phyloP scores from a whole-genome alignment of 2,329 filamentous ascomycete species.

The Tolypocladium pustulatum region DNA sequence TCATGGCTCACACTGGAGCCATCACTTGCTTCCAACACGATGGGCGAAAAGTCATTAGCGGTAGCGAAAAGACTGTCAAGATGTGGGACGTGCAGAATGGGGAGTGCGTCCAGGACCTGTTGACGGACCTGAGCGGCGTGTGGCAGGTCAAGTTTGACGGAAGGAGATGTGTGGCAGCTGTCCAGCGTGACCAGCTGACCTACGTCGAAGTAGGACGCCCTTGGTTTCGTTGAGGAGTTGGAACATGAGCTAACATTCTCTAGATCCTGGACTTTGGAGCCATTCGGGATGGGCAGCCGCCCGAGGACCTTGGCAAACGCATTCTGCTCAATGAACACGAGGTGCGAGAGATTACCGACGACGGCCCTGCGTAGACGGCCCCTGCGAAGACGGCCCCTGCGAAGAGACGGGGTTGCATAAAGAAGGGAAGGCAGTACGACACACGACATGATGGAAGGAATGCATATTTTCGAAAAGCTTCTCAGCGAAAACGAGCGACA shows the following conservation, averaged over 20 bases:
- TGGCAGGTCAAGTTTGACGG: constrained; percentile 99
- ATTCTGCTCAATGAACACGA: constrained; percentile 55
- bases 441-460: constrained; percentile 3
- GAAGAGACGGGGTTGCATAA: background rate
- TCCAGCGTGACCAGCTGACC: constrained; percentile 83
- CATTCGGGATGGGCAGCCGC: constrained; percentile 73
- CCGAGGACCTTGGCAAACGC: constrained; percentile 66
- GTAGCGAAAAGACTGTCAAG: constrained; percentile 90
- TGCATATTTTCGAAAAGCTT: constrained; percentile 3
- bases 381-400: constrained; percentile 31
- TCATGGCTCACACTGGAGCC: constrained; percentile 89
- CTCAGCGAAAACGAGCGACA: background rate
- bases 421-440: background rate
- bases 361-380: constrained; percentile 23
- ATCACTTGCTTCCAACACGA: constrained; percentile 99
- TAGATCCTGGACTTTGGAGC: constrained; percentile 97
- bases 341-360: constrained; percentile 38
- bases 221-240: too few species aligned
- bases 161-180: constrained; percentile 86
- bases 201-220: constrained; percentile 75
- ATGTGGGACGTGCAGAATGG: constrained; percentile 97
- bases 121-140: constrained; percentile 90
- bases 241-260: background rate
- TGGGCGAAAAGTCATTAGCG: constrained; percentile 90
- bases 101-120: constrained; percentile 82